Conservation (phyloP, 2,329 filamentous ascomycete species). For the Ophiostoma ulmi region DNA sequence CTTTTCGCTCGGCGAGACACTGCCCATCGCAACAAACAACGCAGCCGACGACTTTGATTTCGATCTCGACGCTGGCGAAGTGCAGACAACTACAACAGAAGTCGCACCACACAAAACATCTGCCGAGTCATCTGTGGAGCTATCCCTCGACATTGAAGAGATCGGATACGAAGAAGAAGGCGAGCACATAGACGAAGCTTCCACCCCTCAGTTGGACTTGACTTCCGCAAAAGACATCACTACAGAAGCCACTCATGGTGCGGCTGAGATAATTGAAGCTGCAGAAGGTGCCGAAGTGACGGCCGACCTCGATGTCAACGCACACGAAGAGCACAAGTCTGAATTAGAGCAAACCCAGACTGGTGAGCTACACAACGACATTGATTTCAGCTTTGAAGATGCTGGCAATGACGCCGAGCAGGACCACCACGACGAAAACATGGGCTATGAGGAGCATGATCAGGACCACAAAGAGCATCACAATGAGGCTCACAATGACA, state of each 20-base stretch:
- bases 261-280: background rate
- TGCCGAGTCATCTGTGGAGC: background rate
- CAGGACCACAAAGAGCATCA: slow-evolving; percentile 22
- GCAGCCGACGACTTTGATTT: slow-evolving; percentile 34
- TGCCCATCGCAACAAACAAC: slow-evolving; percentile 25
- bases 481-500: slow-evolving; percentile 25
- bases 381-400: slow-evolving; percentile 24
- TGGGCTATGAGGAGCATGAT: slow-evolving; percentile 16
- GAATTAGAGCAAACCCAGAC: background rate
- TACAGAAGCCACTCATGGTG: background rate
- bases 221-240: background rate
- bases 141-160: slow-evolving; percentile 32
- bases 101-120: slow-evolving; percentile 17
- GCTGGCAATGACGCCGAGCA: slow-evolving; percentile 5
- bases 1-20: slow-evolving; percentile 27
- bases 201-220: background rate
- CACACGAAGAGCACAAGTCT: slow-evolving; percentile 20
- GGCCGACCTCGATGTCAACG: background rate
- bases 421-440: background rate
- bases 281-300: background rate
- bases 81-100: slow-evolving; percentile 19
- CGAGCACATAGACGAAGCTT: background rate
- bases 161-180: slow-evolving; percentile 37
- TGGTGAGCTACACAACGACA: slow-evolving; percentile 12
- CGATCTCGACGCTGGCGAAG: slow-evolving; percentile 30